A percentile compares a stretch with the other conserved stretches of the same genome.
phyloP scores from a whole-genome alignment of 2,329 filamentous ascomycete species.

The Colletotrichum graminicola region DNA sequence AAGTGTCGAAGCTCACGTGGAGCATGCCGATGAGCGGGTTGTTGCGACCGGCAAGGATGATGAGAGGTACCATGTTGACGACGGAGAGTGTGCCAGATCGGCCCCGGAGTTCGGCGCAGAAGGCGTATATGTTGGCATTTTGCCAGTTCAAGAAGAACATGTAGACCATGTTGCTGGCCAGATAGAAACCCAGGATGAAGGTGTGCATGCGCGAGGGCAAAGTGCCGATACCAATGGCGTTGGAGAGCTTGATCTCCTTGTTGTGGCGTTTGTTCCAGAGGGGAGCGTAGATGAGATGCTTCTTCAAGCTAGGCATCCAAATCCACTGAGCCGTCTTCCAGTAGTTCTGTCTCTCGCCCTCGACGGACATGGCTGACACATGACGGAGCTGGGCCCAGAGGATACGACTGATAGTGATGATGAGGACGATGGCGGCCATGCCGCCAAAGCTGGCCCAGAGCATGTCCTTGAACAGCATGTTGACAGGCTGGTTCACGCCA shows the following conservation, averaged over 20 bases:
- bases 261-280: slow-evolving; percentile 76
- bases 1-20: slow-evolving; percentile 94
- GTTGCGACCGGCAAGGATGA: slow-evolving; percentile 91
- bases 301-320: slow-evolving; percentile 74
- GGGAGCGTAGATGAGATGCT: slow-evolving; percentile 72
- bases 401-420: slow-evolving; percentile 66
- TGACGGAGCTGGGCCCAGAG: slow-evolving; percentile 69
- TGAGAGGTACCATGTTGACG: slow-evolving; percentile 91
- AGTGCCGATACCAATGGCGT: slow-evolving; percentile 71
- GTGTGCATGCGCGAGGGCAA: slow-evolving; percentile 74
- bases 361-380: slow-evolving; percentile 68
- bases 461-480: slow-evolving; percentile 67
- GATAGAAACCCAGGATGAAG: slow-evolving; percentile 67
- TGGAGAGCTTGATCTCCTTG: slow-evolving; percentile 72
- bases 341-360: slow-evolving; percentile 66
- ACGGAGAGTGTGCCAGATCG: slow-evolving; percentile 84
- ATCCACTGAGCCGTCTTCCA: slow-evolving; percentile 70
- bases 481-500: slow-evolving; percentile 71
- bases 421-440: slow-evolving; percentile 65
- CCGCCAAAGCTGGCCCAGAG: slow-evolving; percentile 73
- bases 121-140: slow-evolving; percentile 69
- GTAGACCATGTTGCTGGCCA: slow-evolving; percentile 72
- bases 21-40: slow-evolving; percentile 88
- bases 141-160: slow-evolving; percentile 72
- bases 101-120: slow-evolving; percentile 86